A percentile compares a stretch with the other conserved stretches of the same genome.
Evolutionary conservation across 75 land plant species (phyloP).

Genomic region (Isoetes taiwanensis): DNA sequence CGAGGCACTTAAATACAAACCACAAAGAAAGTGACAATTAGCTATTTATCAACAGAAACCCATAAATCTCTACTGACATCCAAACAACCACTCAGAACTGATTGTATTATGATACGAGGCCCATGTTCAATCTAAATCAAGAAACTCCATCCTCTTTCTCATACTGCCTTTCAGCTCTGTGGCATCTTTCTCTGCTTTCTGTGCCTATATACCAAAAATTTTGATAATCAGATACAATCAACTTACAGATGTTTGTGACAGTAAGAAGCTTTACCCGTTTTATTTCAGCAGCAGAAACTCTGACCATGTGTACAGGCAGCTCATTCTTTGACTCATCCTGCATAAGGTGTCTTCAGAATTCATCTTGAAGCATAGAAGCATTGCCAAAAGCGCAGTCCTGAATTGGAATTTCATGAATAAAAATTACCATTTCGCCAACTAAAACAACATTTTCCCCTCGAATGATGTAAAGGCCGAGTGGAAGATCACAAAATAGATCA

Average conservation of each 20-base stretch:
- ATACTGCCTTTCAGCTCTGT: slow-evolving; percentile 86
- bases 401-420: background rate
- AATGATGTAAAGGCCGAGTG: slow-evolving; percentile 87
- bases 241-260: too few species aligned
- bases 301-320: slow-evolving; percentile 83
- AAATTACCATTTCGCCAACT: slow-evolving; percentile 85
- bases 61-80: background rate
- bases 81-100: background rate
- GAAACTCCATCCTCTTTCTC: slow-evolving; percentile 98
- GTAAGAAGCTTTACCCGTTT: slow-evolving; percentile 41
- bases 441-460: slow-evolving; percentile 98
- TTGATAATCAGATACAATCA: too few species aligned
- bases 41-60: background rate
- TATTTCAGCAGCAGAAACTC: slow-evolving; percentile 64
- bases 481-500: slow-evolving; percentile 87
- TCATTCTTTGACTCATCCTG: slow-evolving; percentile 83
- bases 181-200: slow-evolving; percentile 86
- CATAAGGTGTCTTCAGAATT: background rate
- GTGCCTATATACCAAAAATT: slow-evolving; percentile 52
- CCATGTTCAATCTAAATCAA: slow-evolving; percentile 61
- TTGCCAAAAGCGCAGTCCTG: background rate
- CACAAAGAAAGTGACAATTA: background rate
- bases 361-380: background rate
- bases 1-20: background rate
- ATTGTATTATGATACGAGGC: background rate